Conservation (phyloP, 2,329 filamentous ascomycete species). For the Thielaviopsis punctulata region DNA sequence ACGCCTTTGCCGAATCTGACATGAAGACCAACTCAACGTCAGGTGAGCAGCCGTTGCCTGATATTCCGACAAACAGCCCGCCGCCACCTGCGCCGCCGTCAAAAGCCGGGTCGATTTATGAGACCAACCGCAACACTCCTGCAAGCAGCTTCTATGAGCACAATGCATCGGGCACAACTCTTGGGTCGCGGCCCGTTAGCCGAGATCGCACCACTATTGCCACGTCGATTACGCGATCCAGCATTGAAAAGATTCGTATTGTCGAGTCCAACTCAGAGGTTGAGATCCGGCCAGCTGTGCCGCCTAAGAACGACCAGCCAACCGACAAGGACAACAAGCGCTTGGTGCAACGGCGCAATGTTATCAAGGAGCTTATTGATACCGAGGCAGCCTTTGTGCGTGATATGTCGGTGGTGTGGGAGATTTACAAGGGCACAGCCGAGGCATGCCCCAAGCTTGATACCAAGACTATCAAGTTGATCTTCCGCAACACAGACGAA, state of each 20-base stretch:
- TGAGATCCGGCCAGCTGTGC: constrained; percentile 9
- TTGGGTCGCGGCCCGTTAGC: constrained; percentile 28
- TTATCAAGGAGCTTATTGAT: constrained; percentile 82
- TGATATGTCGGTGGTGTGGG: constrained; percentile 93
- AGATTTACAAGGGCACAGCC: constrained; percentile 92
- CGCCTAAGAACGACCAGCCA: constrained; percentile 8
- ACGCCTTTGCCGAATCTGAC: neutral
- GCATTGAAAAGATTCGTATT: constrained; percentile 7
- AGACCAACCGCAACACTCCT: constrained; percentile 6
- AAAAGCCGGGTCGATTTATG: constrained; percentile 10
- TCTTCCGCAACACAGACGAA: constrained; percentile 87
- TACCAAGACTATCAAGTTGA: constrained; percentile 65
- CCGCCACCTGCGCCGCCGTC: constrained; percentile 32
- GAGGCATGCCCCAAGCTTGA: constrained; percentile 66
- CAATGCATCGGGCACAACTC: constrained; percentile 24
- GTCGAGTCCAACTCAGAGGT: constrained; percentile 5
- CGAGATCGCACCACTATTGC: constrained; percentile 19
- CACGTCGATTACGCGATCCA: constrained; percentile 10
- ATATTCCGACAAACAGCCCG: constrained; percentile 25
- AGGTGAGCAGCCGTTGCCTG: constrained; percentile 21
- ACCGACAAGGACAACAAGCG: constrained; percentile 39
- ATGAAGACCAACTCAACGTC: neutral
- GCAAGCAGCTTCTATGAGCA: constrained; percentile 12
- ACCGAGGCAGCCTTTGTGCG: constrained; percentile 77
- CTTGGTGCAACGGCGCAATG: constrained; percentile 63